A percentile compares a stretch with the other conserved stretches of the same genome.
Conservation (phyloP, 2,329 filamentous ascomycete genomes). For the Paecilomyces fulvus region DNA sequence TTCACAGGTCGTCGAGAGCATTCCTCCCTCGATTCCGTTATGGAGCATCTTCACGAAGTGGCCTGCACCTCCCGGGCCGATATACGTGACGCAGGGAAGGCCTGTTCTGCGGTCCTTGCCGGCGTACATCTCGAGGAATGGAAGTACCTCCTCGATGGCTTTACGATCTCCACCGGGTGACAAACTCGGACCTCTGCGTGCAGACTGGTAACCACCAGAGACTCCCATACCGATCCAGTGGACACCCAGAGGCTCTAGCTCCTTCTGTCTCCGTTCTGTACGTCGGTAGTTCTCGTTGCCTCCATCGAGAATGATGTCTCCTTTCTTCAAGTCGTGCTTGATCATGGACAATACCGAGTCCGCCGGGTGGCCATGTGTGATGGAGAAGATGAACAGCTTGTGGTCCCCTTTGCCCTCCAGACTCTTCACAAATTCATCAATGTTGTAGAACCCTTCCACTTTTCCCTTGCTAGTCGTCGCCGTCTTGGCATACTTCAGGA, state of each 20-base stretch:
- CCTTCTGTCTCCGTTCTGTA: constrained; percentile 55
- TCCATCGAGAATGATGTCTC: constrained; percentile 61
- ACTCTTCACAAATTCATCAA: constrained; percentile 27
- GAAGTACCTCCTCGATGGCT: constrained; percentile 51
- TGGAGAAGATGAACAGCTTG: constrained; percentile 33
- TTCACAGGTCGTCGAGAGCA: constrained; percentile 58
- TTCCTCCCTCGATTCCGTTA: constrained; percentile 65
- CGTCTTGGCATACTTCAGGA: constrained; percentile 16
- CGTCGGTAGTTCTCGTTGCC: constrained; percentile 60
- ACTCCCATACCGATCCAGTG: constrained; percentile 61
- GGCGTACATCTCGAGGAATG: constrained; percentile 52
- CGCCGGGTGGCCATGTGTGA: constrained; percentile 31
- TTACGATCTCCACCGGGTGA: constrained; percentile 55
- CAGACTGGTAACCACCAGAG: constrained; percentile 61
- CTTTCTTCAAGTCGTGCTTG: constrained; percentile 45
- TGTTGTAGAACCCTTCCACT: constrained; percentile 25
- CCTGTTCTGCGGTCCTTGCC: constrained; percentile 52
- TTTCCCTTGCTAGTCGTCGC: constrained; percentile 19
- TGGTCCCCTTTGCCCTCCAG: constrained; percentile 21
- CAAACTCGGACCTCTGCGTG: constrained; percentile 57
- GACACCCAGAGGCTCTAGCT: constrained; percentile 50
- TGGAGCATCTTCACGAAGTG: constrained; percentile 72
- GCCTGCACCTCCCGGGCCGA: constrained; percentile 56
- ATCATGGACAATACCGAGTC: constrained; percentile 31
- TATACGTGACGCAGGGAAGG: constrained; percentile 50